Evolutionary conservation across 805 yeast genomes (phyloP), one percentile per base, ranked within the genome.

Genomic region (Metschnikowia kunwiensis): DNA sequence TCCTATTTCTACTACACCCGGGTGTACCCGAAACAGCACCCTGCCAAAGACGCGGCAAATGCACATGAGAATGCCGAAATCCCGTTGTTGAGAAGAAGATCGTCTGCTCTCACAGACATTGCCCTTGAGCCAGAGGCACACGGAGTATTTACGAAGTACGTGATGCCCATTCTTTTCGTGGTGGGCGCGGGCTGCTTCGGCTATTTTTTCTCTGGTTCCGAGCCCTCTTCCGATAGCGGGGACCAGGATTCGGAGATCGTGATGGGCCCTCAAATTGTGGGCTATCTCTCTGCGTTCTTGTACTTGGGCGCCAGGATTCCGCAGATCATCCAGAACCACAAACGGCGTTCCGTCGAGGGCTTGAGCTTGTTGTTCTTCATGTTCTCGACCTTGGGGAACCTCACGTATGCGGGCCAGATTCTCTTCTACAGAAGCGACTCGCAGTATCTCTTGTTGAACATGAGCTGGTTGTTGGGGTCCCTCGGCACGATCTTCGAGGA

Each of bases 391-490:
- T 63, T 82, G 50, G 94, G 93, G 13, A 84, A 84, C 56, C 53
- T 83, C 44, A 80, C 91, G 4, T 85, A 82, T 50, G 85, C 88
- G 15, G 74, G 78, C 31, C 88, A 83, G 54, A 83, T 84, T 36
- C 59, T 85, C 40, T 66, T 80, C 44, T 83, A 72, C 58, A 67
- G 89, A 49, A 68, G 68, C 31, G 91, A 85, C 53, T 49, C 63
- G 44, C 68, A 71, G 23, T 84, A 84, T 63, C 49, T 85, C 27
- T 51, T 68, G 40, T 65, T 79, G 42, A 83, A 84, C 60, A 51
- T 80, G 44, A 78, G 88, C 42, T 84, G 94, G 94, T 65, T 84
- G 46, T 55, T 85, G 46, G 94, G 94, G 2, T 79, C 88, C 2
- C 60, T 83, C 39, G 91, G 93, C 17, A 84, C 94, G 7, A 78